Percentiles rank a stretch among this genome's conserved stretches.
Evolutionary conservation across 768 basidiomycete genomes (phyloP).

Genomic region (Solioccasus polychromus): DNA sequence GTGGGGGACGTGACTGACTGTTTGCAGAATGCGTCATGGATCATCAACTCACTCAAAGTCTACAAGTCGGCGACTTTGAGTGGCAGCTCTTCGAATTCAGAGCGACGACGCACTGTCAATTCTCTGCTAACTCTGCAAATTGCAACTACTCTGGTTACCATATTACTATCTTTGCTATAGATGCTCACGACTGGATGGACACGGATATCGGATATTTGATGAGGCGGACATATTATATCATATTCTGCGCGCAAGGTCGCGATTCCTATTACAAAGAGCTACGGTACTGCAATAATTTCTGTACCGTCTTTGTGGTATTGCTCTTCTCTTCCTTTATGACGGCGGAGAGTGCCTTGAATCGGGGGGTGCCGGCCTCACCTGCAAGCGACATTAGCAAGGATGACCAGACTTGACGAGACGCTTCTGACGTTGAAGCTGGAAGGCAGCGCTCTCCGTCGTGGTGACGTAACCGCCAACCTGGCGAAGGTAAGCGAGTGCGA

Average conservation of each 20-base stretch:
- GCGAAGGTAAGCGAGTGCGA: slow-evolving; percentile 68
- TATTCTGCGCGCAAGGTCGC: too few species aligned
- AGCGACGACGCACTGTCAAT: slow-evolving; percentile 1
- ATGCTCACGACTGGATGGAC: too few species aligned
- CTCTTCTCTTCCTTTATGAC: slow-evolving; percentile 79
- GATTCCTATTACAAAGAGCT: slow-evolving; percentile 18
- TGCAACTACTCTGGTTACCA: too few species aligned
- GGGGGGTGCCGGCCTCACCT: slow-evolving; percentile 59
- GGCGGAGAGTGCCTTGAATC: slow-evolving; percentile 70
- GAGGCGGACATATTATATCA: not conserved
- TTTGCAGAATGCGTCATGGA: slow-evolving; percentile 74
- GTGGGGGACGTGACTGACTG: slow-evolving; percentile 4
- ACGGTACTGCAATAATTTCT: slow-evolving; percentile 31
- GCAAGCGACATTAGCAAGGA: slow-evolving; percentile 12
- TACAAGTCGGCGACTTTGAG: slow-evolving; percentile 57
- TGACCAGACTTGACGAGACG: slow-evolving; percentile 5
- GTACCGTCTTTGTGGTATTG: slow-evolving; percentile 43
- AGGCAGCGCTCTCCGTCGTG: slow-evolving; percentile 79
- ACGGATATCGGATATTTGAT: too few species aligned
- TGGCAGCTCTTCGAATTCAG: slow-evolving; percentile 31
- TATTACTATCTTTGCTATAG: too few species aligned
- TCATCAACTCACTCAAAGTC: slow-evolving; percentile 74
- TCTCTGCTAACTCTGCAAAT: slow-evolving; percentile 10
- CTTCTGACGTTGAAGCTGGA: slow-evolving; percentile 66
- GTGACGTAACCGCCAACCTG: slow-evolving; percentile 73